Percentiles rank a stretch among this genome's conserved stretches.
Conservation (phyloP, 2,329 filamentous ascomycete genomes). For the Sporothrix pseudoabietina region DNA sequence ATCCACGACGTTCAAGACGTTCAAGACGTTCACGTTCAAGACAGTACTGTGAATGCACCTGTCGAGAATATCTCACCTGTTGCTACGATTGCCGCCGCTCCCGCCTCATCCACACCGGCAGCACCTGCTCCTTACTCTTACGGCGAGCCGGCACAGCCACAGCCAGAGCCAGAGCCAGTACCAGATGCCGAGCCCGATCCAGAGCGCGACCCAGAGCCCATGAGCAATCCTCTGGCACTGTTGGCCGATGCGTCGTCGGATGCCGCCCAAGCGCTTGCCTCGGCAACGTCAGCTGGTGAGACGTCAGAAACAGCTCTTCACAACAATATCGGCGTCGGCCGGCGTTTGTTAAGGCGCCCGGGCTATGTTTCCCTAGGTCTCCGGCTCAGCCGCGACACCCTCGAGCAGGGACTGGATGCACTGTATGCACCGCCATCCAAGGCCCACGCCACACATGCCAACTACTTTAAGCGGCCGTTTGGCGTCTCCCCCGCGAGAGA, state of each 20-base stretch:
- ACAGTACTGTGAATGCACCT: no score
- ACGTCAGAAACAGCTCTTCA: neutral
- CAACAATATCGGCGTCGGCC: neutral
- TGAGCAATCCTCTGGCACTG: constrained; percentile 3
- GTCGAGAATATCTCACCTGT: neutral
- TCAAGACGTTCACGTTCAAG: no score
- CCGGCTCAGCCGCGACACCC: constrained; percentile 2
- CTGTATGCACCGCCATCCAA: neutral
- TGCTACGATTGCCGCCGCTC: neutral
- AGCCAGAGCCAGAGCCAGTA: neutral
- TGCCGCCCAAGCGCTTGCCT: neutral
- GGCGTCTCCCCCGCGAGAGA: neutral
- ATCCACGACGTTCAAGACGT: no score
- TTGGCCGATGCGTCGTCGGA: constrained; percentile 1
- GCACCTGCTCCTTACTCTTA: neutral
- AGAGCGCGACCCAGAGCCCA: neutral
- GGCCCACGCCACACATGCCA: neutral
- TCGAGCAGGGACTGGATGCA: constrained; percentile 1
- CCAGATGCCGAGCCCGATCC: neutral
- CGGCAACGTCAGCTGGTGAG: neutral
- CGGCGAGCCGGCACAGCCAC: neutral
- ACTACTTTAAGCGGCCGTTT: neutral
- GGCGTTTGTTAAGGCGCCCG: neutral
- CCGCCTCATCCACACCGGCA: neutral
- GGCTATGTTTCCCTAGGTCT: constrained; percentile 8